Evolutionary conservation across 495 filamentous ascomycete species (phyloP), one percentile per base, ranked within the genome.

Genomic region (Aspergillus mulundensis): DNA sequence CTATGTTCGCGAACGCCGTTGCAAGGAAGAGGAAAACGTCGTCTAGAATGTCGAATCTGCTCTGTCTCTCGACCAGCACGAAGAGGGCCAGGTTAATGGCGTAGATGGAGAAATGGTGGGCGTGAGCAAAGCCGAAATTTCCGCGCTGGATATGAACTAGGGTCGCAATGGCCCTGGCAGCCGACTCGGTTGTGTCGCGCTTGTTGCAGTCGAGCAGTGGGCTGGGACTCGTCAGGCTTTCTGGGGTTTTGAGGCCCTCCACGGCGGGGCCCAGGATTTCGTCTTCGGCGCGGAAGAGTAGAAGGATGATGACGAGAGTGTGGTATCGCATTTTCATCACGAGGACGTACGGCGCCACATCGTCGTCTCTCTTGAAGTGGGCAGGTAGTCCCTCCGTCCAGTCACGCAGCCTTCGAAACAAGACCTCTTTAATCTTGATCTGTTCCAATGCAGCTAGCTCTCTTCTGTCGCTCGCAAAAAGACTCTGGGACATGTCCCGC

Each of bases 11-110:
- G 38, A 77, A 75, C 1, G 74, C 67, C 43, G 69, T 71, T 0
- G 70, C 64, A 3, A 78, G 63, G 0, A 65, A 62, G 0, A 77
- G 58, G 45, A 76, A 78, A 34, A 76, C 71, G 21, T 48, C 42
- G 42, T 77, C 73, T 0, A 73, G 57, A 0, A 76, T 67, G 43
- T 78, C 68, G 39, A 76, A 77, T 0, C 54, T n/a, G 32, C 34
- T 21, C 5, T 61, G 57, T 11, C 60, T 56, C n/a, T 74, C 69
- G 2, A 75, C 54, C 59, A 78, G 52, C 0, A 67, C 64, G 55
- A 77, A 78, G 3, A 78, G 56, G 8, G 73, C 75, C 12, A 78
- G 64, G 32, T 73, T 78, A 50, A 78, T 72, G 1, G 73, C 72
- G 44, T 75, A 78, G 56, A 78, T 61, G 12, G 73, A 68, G 42